Percentiles rank a stretch among this genome's conserved stretches.
Evolutionary conservation across 1,284 basidiomycete genomes (phyloP).

Genomic region (Puccinia polysora): DNA sequence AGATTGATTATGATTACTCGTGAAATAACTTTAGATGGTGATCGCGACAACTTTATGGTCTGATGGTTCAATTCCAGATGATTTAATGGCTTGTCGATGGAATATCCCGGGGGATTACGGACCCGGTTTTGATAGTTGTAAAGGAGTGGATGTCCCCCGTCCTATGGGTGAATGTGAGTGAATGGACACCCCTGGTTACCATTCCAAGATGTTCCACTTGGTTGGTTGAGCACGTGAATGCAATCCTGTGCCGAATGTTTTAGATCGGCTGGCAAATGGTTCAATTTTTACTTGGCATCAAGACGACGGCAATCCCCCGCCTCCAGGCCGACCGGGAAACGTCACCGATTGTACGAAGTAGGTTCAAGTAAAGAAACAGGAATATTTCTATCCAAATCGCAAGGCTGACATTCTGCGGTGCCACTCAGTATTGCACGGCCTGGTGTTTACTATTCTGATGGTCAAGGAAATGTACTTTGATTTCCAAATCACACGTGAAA

Average conservation of each 20-base stretch:
- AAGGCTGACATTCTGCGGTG: too few species aligned
- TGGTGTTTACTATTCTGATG: too few species aligned
- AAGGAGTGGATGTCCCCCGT: conserved; percentile 31
- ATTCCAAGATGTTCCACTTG: neutral
- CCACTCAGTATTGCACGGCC: too few species aligned
- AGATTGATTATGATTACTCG: neutral
- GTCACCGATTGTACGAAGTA: conserved; percentile 8
- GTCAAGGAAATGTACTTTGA: too few species aligned
- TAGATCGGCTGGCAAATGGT: conserved; percentile 29
- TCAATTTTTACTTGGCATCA: conserved; percentile 30
- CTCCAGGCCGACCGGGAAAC: conserved; percentile 15
- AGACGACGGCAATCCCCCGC: conserved; percentile 15
- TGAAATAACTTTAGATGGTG: too few species aligned
- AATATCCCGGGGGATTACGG: conserved; percentile 35
- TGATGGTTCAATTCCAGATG: neutral
- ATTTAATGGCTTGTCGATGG: conserved; percentile 41
- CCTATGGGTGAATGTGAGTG: conserved; percentile 42
- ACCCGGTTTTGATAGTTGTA: conserved; percentile 33
- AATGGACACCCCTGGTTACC: neutral
- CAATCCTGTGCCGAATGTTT: neutral
- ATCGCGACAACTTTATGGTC: too few species aligned
- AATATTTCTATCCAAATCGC: too few species aligned
- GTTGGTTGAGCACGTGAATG: neutral
- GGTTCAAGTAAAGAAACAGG: too few species aligned
- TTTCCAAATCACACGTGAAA: too few species aligned